Base-by-base conservation (phyloP, 345 rosid genomes). In the Hypericum androsaemum region DNA sequence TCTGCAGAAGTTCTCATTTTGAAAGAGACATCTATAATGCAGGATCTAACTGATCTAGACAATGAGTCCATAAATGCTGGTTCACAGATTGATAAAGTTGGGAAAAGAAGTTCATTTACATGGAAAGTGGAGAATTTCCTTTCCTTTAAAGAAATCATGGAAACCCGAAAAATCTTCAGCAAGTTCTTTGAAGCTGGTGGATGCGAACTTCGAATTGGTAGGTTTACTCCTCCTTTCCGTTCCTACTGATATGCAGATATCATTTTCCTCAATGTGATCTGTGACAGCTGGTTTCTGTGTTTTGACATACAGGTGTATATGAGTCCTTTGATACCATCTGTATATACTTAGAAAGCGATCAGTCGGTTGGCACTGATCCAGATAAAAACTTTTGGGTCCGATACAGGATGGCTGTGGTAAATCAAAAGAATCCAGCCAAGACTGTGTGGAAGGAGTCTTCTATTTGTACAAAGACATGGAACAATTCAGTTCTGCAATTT, bases 371-470 rank as follows among this genome's bases (percentile, higher is more conserved):
- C 54, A 72, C 80, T 64, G 99, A 94, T 74, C 86, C 78, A 17
- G 99, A 94, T 80, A 88, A 88, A 70, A 94, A 94, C 71, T 94
- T 88, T 71, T 94, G 99, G 99, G 99, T 94, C 68, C 80, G 81
- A 71, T 94, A 94, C 77, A 82, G 85, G 69, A 94, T 94, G 95
- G 97, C 95, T 47, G 83, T 94, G 57, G 79, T 84, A 62, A 94
- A 94, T 80, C 97, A 88, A 69, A 94, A 88, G 74, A 82, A 77
- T 70, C 86, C 92, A 1, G 75, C 86, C 59, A 94, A 86, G 74
- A 94, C 95, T 46, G 89, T 94, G 63, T 88, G 99, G 99, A 94
- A 94, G 75, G 99, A 88, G 74, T 94, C 99, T 71, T 94, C 99
- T 28, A 88, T 94, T 53, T 94, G 96, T 74, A 94, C 99, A 28